phyloP scores from a whole-genome alignment of 306 rosid species.

The Inga laurina region DNA sequence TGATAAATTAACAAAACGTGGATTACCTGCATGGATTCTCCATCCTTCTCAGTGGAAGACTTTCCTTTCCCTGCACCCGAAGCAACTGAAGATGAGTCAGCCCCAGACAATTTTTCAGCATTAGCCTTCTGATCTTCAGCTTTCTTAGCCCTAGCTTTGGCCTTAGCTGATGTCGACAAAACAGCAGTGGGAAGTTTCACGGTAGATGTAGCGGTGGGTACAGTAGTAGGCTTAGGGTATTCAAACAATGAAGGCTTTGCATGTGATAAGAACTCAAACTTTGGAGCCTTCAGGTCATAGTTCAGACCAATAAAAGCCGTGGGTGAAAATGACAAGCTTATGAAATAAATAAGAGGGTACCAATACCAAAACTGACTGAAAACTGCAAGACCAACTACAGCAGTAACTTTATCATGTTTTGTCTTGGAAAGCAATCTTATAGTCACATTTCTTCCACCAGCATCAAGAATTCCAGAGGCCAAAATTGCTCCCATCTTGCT shows the following conservation, averaged over 20 bases:
- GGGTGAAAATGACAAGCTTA: slow-evolving; percentile 90
- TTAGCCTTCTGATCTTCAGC: slow-evolving; percentile 86
- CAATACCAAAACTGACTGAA: slow-evolving; percentile 99
- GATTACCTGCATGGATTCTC: slow-evolving; percentile 85
- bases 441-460: slow-evolving; percentile 98
- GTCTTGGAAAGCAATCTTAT: slow-evolving; percentile 88
- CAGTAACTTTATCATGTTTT: slow-evolving; percentile 93
- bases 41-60: slow-evolving; percentile 77
- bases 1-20: neutral
- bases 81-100: slow-evolving; percentile 55
- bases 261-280: slow-evolving; percentile 86
- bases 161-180: slow-evolving; percentile 93
- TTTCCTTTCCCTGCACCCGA: slow-evolving; percentile 72
- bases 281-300: slow-evolving; percentile 86
- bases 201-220: slow-evolving; percentile 76
- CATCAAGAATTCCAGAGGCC: slow-evolving; percentile 99
- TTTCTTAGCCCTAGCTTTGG: slow-evolving; percentile 98
- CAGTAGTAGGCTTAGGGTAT: slow-evolving; percentile 90
- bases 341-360: slow-evolving; percentile 96
- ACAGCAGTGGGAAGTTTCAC: slow-evolving; percentile 98
- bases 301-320: slow-evolving; percentile 92
- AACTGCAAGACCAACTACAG: slow-evolving; percentile 98
- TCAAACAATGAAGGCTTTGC: slow-evolving; percentile 95
- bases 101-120: slow-evolving; percentile 66
- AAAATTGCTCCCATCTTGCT: slow-evolving; percentile 99